These are phyloP conservation scores for Stephania cephalantha DNA, from an alignment of 164 flowering plant species.

Conservation along the genomic window DNA sequence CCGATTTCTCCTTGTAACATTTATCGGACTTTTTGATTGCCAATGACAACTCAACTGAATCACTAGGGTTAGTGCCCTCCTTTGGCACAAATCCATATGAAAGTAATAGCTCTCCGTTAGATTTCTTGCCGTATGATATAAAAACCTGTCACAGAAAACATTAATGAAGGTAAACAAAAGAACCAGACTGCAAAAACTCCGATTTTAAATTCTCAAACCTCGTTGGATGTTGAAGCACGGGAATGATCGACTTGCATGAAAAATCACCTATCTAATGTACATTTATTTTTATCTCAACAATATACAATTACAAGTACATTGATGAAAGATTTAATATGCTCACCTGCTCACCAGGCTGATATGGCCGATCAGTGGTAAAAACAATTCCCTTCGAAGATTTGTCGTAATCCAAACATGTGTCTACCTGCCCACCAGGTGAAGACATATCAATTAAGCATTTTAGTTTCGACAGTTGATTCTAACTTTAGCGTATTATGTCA, in stretches of 20 bases:
- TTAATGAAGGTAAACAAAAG: background rate
- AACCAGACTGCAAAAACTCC: background rate
- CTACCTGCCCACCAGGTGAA: conserved; percentile 49
- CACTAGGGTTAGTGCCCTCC: conserved; percentile 85
- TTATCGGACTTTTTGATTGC: conserved; percentile 67
- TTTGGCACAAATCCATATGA: conserved; percentile 96
- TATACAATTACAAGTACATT: background rate
- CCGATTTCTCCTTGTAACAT: conserved; percentile 70
- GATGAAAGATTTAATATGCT: conserved; percentile 10
- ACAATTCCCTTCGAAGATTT: conserved; percentile 79
- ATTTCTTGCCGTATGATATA: conserved; percentile 94
- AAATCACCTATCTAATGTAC: background rate
- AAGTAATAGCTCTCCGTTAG: conserved; percentile 89
- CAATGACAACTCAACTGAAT: conserved; percentile 72
- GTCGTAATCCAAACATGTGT: conserved; percentile 89
- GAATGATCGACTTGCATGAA: background rate
- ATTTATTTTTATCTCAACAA: background rate
- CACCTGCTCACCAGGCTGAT: conserved; percentile 99
- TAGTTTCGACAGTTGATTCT: background rate
- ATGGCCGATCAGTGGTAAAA: conserved; percentile 79
- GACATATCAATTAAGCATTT: conserved; percentile 1
- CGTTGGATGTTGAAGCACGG: background rate
- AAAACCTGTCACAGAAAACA: conserved; percentile 52
- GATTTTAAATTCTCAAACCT: background rate
- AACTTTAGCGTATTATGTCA: background rate